Conservation (phyloP, 768 basidiomycete species). For the Amanita exitialis region DNA sequence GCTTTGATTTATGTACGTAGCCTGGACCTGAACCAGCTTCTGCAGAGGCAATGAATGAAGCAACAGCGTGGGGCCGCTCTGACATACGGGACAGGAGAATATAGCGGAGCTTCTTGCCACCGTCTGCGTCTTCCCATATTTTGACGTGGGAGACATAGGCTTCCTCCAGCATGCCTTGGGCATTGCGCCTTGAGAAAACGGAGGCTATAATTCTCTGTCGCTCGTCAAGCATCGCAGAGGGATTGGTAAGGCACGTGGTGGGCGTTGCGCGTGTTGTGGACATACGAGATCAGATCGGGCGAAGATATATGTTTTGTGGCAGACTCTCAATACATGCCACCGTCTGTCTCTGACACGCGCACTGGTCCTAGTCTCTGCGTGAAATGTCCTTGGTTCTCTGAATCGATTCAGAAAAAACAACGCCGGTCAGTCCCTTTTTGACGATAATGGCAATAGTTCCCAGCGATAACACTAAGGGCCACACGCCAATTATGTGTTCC, state of each 20-base stretch:
- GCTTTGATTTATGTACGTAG: conserved; percentile 92
- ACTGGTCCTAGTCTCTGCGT: neutral
- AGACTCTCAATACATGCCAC: neutral
- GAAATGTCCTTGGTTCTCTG: neutral
- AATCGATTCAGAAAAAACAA: conserved; percentile 18
- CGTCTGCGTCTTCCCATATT: conserved; percentile 87
- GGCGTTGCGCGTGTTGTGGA: conserved; percentile 1
- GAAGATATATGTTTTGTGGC: neutral
- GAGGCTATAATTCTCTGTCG: conserved; percentile 71
- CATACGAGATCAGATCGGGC: conserved; percentile 5
- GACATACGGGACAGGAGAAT: conserved; percentile 84
- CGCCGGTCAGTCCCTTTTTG: conserved; percentile 23
- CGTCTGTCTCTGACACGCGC: neutral
- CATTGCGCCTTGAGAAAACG: conserved; percentile 69
- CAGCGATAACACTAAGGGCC: conserved; percentile 10
- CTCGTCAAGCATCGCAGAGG: conserved; percentile 32
- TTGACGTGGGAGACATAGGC: conserved; percentile 83
- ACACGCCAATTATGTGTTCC: conserved; percentile 13
- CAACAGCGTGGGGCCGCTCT: conserved; percentile 2
- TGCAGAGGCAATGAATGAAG: conserved; percentile 17
- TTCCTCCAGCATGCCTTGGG: conserved; percentile 57
- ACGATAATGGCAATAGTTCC: conserved; percentile 11
- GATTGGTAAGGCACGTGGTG: conserved; percentile 7
- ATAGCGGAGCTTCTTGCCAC: conserved; percentile 77
- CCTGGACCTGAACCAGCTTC: conserved; percentile 54